phyloP scores from a whole-genome alignment of 2,329 filamentous ascomycete species.

The Chrysoporthe deuterocubensis region DNA sequence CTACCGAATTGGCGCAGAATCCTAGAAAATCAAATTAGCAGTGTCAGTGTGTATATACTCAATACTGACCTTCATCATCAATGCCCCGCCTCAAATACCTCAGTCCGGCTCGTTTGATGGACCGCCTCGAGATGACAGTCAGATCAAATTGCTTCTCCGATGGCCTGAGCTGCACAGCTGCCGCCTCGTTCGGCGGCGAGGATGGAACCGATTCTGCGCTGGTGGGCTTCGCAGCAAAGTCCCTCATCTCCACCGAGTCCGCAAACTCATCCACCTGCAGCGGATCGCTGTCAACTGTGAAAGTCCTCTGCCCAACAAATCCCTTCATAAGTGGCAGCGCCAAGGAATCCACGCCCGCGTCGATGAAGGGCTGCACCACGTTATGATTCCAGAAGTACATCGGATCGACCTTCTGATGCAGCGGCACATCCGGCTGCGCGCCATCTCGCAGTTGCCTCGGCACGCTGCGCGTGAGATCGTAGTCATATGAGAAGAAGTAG shows the following conservation, averaged over 20 bases:
- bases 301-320: slow-evolving; percentile 85
- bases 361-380: slow-evolving; percentile 73
- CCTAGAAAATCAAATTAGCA: neutral
- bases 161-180: slow-evolving; percentile 41
- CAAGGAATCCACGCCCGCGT: slow-evolving; percentile 71
- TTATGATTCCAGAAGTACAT: slow-evolving; percentile 91
- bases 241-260: slow-evolving; percentile 48
- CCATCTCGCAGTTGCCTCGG: slow-evolving; percentile 48
- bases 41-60: no score
- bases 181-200: slow-evolving; percentile 34
- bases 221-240: slow-evolving; percentile 31
- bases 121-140: slow-evolving; percentile 91
- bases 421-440: slow-evolving; percentile 66
- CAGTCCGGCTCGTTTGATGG: slow-evolving; percentile 81
- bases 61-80: slow-evolving; percentile 77
- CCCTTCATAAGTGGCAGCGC: slow-evolving; percentile 88
- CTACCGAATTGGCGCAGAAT: slow-evolving; percentile 80
- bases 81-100: slow-evolving; percentile 89
- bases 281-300: slow-evolving; percentile 70
- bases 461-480: slow-evolving; percentile 79
- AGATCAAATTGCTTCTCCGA: slow-evolving; percentile 69
- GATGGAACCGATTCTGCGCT: slow-evolving; percentile 25
- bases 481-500: slow-evolving; percentile 95
- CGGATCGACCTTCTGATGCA: slow-evolving; percentile 75
- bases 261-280: slow-evolving; percentile 55